Evolutionary conservation across 192 early-diverging fungal genomes (phyloP).

Genomic region (Mortierella hygrophila): DNA sequence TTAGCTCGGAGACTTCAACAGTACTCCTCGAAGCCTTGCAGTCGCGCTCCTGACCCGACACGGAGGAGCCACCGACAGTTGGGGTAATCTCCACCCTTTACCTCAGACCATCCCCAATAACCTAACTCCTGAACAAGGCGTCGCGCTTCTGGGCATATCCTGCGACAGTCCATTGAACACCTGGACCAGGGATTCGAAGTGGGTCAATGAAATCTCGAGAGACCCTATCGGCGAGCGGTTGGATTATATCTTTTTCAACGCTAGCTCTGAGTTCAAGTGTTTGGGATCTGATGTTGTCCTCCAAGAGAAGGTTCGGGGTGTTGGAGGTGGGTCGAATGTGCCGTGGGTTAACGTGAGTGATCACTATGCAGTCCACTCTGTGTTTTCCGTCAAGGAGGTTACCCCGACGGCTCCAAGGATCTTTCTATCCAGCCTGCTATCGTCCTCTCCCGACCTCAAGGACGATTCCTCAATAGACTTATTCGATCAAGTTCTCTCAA

Average conservation of each 20-base stretch:
- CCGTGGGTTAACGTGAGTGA: conserved; percentile 28
- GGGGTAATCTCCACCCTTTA: conserved; percentile 49
- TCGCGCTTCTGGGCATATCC: conserved; percentile 58
- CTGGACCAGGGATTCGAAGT: conserved; percentile 54
- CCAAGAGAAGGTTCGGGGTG: conserved; percentile 1
- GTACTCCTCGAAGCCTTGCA: conserved; percentile 51
- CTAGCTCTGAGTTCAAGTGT: conserved; percentile 50
- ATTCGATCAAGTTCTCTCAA: conserved; percentile 19
- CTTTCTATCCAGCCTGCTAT: not conserved
- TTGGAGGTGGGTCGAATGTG: not conserved
- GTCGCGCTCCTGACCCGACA: conserved; percentile 57
- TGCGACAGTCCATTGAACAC: conserved; percentile 64
- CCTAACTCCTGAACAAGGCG: conserved; percentile 26
- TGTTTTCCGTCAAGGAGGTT: not conserved
- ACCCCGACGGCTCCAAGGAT: not conserved
- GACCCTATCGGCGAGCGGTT: conserved; percentile 58
- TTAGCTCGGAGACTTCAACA: conserved; percentile 70
- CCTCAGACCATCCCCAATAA: not conserved
- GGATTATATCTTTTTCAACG: conserved; percentile 65
- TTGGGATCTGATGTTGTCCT: conserved; percentile 12
- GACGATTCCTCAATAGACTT: not conserved
- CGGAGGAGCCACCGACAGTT: conserved; percentile 63
- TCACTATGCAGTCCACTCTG: conserved; percentile 33
- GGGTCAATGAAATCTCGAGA: conserved; percentile 23
- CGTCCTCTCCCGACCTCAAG: not conserved